Conservation (phyloP, 306 rosid genomes). For the Corylus heterophylla region DNA sequence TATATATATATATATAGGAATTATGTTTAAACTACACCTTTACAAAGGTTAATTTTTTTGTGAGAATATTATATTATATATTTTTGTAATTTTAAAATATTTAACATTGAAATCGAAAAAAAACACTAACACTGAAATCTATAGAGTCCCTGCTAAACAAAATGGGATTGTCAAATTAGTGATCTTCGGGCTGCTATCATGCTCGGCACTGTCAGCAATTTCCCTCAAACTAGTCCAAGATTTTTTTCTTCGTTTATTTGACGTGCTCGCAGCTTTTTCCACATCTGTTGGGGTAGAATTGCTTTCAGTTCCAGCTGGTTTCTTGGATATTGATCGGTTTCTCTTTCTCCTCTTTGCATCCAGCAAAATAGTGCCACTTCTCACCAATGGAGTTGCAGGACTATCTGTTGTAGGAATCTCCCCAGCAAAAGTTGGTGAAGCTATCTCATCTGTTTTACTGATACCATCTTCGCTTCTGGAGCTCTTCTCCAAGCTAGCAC, state of each 20-base stretch:
- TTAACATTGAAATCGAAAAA: too few species aligned
- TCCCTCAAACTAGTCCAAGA: conserved; percentile 84
- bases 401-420: neutral
- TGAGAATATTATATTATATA: too few species aligned
- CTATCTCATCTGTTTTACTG: neutral
- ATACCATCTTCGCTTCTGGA: neutral
- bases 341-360: conserved; percentile 24
- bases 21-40: too few species aligned
- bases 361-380: too few species aligned
- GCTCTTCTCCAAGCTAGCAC: conserved; percentile 7
- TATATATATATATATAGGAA: too few species aligned
- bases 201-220: conserved; percentile 44
- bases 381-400: neutral
- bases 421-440: neutral
- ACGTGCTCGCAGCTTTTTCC: conserved; percentile 32
- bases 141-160: neutral
- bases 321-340: conserved; percentile 36
- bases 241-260: conserved; percentile 57
- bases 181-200: conserved; percentile 15
- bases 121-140: neutral
- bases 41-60: too few species aligned
- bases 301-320: conserved; percentile 21
- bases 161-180: conserved; percentile 48
- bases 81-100: too few species aligned
- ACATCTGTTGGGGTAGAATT: conserved; percentile 22